Conservation (phyloP, 2,329 filamentous ascomycete species). For the Ceratocystis huliohia region DNA sequence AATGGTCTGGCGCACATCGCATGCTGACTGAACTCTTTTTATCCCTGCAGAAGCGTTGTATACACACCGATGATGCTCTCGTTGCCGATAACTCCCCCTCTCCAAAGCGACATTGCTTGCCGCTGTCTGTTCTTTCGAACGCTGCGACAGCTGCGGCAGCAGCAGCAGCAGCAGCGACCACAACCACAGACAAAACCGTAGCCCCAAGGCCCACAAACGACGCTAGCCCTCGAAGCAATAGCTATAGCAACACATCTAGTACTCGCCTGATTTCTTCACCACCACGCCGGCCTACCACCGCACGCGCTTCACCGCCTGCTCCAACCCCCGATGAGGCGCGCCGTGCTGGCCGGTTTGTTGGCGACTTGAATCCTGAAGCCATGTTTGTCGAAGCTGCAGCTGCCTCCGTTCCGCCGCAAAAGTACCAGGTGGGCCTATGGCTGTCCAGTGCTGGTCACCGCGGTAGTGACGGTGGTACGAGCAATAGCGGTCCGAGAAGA, state of each 20-base stretch:
- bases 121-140: conserved; percentile 15
- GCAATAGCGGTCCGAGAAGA: background rate
- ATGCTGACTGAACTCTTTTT: background rate
- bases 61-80: conserved; percentile 26
- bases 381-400: conserved; percentile 45
- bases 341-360: conserved; percentile 38
- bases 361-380: conserved; percentile 47
- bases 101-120: conserved; percentile 10
- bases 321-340: background rate
- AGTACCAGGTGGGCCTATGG: conserved; percentile 46
- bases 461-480: background rate
- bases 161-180: background rate
- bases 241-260: background rate
- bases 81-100: conserved; percentile 11
- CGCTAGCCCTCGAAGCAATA: background rate
- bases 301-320: conserved; percentile 2
- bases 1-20: background rate
- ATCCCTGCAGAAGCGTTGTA: conserved; percentile 32
- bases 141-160: background rate
- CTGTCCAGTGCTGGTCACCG: conserved; percentile 26
- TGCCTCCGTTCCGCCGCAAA: conserved; percentile 28
- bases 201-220: background rate
- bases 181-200: background rate
- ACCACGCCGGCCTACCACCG: background rate
- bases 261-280: background rate